Percentiles rank a stretch among this genome's conserved stretches.
phyloP scores from a whole-genome alignment of 148 eudicot genomes.

The Rhododendron griersonianum region DNA sequence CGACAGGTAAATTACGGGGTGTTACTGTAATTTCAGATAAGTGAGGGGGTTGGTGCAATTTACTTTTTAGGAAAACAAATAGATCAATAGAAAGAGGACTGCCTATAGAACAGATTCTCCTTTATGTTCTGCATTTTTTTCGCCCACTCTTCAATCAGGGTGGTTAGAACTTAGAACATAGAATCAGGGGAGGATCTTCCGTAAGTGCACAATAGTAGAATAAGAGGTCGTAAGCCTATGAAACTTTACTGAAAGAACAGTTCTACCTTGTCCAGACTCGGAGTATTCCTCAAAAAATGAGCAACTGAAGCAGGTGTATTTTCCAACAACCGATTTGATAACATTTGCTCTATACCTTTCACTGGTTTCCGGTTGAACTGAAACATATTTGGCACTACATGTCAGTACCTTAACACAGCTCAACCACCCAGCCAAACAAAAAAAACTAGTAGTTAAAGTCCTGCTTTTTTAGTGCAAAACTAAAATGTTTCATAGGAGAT shows the following conservation, averaged over 20 bases:
- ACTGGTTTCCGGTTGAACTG: constrained; percentile 84
- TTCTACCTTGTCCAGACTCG: constrained; percentile 73
- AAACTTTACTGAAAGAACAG: neutral
- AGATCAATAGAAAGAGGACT: neutral
- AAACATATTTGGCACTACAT: constrained; percentile 9
- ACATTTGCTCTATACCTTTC: constrained; percentile 76
- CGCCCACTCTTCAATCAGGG: neutral
- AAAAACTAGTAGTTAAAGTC: neutral
- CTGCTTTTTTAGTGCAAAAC: neutral
- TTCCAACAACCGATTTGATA: constrained; percentile 82
- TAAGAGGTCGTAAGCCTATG: neutral
- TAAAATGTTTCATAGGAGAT: neutral
- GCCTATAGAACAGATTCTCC: neutral
- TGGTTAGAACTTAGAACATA: neutral
- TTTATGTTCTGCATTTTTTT: neutral
- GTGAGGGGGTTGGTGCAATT: neutral
- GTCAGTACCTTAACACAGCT: constrained; percentile 3
- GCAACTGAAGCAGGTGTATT: constrained; percentile 83
- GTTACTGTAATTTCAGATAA: neutral
- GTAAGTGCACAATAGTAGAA: neutral
- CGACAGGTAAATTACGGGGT: neutral
- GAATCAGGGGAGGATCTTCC: neutral
- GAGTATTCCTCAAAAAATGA: constrained; percentile 75
- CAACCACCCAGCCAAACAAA: neutral
- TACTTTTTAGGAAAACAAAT: neutral